A percentile compares a stretch with the other conserved stretches of the same genome.
Evolutionary conservation across 768 basidiomycete genomes (phyloP).

Genomic region (Suillus occidentalis): DNA sequence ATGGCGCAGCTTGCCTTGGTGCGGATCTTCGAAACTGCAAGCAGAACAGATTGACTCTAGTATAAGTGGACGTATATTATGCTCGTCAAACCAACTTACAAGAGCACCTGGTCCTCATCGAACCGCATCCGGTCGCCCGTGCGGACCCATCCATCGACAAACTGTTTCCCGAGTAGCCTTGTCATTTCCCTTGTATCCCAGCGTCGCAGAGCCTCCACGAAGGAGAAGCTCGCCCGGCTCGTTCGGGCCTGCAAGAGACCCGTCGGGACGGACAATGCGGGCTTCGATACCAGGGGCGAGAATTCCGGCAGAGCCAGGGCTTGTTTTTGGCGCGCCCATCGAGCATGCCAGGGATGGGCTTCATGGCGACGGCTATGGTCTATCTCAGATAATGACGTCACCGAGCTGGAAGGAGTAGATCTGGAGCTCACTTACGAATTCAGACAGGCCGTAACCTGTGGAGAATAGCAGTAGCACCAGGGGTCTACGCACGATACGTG

Average conservation of each 20-base stretch:
- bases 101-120: constrained; percentile 56
- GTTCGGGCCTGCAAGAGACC: constrained; percentile 46
- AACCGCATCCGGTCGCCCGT: constrained; percentile 66
- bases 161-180: constrained; percentile 60
- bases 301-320: constrained; percentile 46
- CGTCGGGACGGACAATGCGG: constrained; percentile 52
- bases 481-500: not conserved
- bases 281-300: constrained; percentile 60
- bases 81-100: constrained; percentile 37
- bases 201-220: constrained; percentile 45
- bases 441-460: constrained; percentile 63
- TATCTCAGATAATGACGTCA: constrained; percentile 20
- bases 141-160: constrained; percentile 62
- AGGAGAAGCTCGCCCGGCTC: constrained; percentile 66
- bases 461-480: not conserved
- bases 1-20: constrained; percentile 46
- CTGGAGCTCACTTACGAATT: constrained; percentile 42
- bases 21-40: constrained; percentile 62
- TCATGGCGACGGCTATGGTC: constrained; percentile 51
- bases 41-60: not conserved
- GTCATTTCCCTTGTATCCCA: constrained; percentile 69
- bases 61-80: not conserved
- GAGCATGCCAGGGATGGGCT: constrained; percentile 42
- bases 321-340: constrained; percentile 36
- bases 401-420: not conserved